Conservation (phyloP, 2,329 filamentous ascomycete species). For the Aspergillus carbonarius region DNA sequence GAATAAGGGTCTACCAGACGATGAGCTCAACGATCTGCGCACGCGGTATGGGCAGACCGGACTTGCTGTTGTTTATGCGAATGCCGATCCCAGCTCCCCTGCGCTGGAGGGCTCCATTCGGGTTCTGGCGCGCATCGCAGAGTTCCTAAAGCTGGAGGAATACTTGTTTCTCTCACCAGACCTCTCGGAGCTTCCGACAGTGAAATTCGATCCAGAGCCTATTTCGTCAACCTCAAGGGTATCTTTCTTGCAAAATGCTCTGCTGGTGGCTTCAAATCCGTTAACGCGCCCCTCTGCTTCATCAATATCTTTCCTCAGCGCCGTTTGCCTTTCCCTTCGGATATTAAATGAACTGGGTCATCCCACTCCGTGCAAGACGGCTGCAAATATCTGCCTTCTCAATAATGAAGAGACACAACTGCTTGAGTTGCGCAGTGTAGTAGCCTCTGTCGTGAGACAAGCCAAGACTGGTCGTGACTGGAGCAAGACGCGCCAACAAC, state of each 20-base stretch:
- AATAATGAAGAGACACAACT: constrained; percentile 54
- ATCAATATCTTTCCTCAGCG: constrained; percentile 43
- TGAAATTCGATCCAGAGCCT: constrained; percentile 31
- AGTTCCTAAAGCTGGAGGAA: constrained; percentile 51
- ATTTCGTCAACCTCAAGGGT: constrained; percentile 40
- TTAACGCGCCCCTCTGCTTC: constrained; percentile 41
- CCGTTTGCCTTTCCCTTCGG: constrained; percentile 41
- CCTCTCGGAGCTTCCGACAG: constrained; percentile 26
- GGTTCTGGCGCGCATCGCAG: constrained; percentile 52
- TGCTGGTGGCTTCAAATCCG: constrained; percentile 40
- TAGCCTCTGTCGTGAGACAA: constrained; percentile 48
- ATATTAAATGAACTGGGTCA: constrained; percentile 43
- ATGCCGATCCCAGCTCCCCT: constrained; percentile 45
- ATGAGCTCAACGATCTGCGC: constrained; percentile 44
- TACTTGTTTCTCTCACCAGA: constrained; percentile 34
- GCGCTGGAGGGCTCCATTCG: constrained; percentile 50
- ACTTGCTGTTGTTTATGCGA: constrained; percentile 59
- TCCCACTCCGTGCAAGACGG: constrained; percentile 35
- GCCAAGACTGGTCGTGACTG: constrained; percentile 50
- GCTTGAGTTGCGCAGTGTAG: constrained; percentile 52
- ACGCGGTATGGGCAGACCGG: constrained; percentile 58
- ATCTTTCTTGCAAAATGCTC: constrained; percentile 43
- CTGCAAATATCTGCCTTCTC: constrained; percentile 54
- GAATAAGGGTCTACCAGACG: constrained; percentile 43
- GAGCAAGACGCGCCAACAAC: constrained; percentile 48